Percentiles rank a stretch among this genome's conserved stretches.
Evolutionary conservation across 2,329 filamentous ascomycete species (phyloP).

Genomic region (Diaporthe sp.): DNA sequence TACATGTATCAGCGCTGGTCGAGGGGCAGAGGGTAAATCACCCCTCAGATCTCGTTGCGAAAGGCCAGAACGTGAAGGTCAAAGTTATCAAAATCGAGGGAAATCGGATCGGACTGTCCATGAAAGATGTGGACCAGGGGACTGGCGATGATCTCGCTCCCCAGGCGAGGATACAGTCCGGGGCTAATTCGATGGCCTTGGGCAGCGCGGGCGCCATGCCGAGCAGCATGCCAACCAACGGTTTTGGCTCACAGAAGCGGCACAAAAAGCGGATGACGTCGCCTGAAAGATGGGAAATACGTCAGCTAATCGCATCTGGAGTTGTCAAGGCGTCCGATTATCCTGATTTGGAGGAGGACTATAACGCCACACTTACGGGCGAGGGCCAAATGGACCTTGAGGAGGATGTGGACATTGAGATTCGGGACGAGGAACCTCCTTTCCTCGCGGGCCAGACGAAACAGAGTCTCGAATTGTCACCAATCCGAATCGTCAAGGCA

Average conservation of each 20-base stretch:
- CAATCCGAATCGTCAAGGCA: constrained; percentile 96
- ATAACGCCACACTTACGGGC: constrained; percentile 86
- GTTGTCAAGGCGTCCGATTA: constrained; percentile 94
- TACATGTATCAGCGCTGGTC: constrained; percentile 91
- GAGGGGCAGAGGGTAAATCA: constrained; percentile 90
- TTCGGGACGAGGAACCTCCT: constrained; percentile 94
- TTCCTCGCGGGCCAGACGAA: constrained; percentile 97
- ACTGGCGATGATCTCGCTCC: constrained; percentile 88
- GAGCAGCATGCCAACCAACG: constrained; percentile 59
- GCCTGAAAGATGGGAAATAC: constrained; percentile 96
- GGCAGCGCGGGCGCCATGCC: constrained; percentile 61
- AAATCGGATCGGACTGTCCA: constrained; percentile 85
- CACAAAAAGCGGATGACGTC: constrained; percentile 95
- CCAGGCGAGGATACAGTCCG: constrained; percentile 82
- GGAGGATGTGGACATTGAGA: constrained; percentile 97
- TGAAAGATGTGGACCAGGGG: constrained; percentile 96
- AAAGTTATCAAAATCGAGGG: constrained; percentile 92
- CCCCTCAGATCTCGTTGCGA: constrained; percentile 86
- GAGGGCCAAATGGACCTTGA: constrained; percentile 92
- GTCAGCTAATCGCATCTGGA: constrained; percentile 94
- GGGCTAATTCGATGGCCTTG: constrained; percentile 88
- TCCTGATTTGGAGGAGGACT: constrained; percentile 94
- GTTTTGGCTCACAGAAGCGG: constrained; percentile 67
- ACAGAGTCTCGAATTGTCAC: constrained; percentile 92
- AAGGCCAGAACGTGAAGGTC: constrained; percentile 88